Percentiles rank a stretch among this genome's conserved stretches.
Conservation (phyloP, 2,329 filamentous ascomycete species). For the Neopestalotiopsis sp. region DNA sequence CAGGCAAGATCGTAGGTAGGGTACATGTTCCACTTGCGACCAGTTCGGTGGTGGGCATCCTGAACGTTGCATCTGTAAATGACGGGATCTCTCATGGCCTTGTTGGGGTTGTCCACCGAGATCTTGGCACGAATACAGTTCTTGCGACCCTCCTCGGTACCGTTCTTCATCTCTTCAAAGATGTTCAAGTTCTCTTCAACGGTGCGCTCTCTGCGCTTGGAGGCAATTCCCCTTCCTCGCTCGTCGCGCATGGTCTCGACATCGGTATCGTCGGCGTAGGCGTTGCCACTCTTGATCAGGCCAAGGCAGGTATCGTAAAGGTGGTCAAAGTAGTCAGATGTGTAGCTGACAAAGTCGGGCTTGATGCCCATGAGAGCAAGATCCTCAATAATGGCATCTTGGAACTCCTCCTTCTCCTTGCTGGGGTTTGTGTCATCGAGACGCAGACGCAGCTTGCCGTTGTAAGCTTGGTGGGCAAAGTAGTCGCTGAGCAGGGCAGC, state of each 20-base stretch:
- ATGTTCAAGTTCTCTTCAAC: constrained; percentile 84
- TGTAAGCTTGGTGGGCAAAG: constrained; percentile 92
- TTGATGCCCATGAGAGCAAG: constrained; percentile 89
- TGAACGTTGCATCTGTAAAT: constrained; percentile 90
- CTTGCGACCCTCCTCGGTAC: constrained; percentile 75
- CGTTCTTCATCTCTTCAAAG: constrained; percentile 93
- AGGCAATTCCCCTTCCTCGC: constrained; percentile 83
- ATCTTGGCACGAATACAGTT: constrained; percentile 97
- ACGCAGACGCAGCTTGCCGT: constrained; percentile 86
- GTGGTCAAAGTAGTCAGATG: constrained; percentile 93
- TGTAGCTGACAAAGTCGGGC: constrained; percentile 85
- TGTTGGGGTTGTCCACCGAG: constrained; percentile 89
- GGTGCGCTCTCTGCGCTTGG: constrained; percentile 76
- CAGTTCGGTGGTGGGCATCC: constrained; percentile 76
- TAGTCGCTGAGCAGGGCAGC: constrained; percentile 93
- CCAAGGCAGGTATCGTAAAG: constrained; percentile 85
- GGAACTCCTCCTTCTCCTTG: constrained; percentile 96
- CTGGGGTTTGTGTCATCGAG: constrained; percentile 98
- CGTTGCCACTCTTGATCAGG: constrained; percentile 85
- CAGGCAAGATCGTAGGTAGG: constrained; percentile 88
- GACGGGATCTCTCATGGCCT: constrained; percentile 93
- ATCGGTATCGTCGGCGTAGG: constrained; percentile 93
- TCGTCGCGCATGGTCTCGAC: constrained; percentile 87
- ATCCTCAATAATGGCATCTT: constrained; percentile 93
- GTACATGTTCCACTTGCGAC: constrained; percentile 82